Evolutionary conservation across 345 rosid species (phyloP).

Genomic region (Aethionema arabicum): DNA sequence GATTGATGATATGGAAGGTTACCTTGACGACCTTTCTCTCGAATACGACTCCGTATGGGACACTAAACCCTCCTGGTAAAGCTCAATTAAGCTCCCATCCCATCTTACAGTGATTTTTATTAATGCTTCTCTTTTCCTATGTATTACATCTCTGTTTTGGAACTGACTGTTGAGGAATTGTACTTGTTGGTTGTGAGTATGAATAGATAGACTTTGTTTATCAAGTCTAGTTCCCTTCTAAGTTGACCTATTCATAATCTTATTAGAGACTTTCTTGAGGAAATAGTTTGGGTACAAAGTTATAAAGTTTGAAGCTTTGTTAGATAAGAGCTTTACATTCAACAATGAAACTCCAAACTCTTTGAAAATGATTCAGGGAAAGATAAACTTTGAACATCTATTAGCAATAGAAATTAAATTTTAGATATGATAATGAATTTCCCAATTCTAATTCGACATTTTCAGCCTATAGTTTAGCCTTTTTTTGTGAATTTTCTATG

Average conservation of each 20-base stretch:
- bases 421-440: background rate
- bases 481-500: background rate
- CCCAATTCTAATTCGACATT: background rate
- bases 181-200: background rate
- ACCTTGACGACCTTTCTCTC: slow-evolving; percentile 78
- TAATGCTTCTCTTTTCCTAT: background rate
- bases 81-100: background rate
- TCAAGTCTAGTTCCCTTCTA: background rate
- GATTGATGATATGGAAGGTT: slow-evolving; percentile 85
- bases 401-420: background rate
- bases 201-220: background rate
- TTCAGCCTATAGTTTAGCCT: background rate
- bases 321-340: background rate
- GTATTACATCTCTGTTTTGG: background rate
- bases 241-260: background rate
- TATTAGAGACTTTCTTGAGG: background rate
- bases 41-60: slow-evolving; percentile 99
- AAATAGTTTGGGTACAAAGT: too few species aligned
- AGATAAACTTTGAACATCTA: background rate
- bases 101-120: background rate
- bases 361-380: too few species aligned
- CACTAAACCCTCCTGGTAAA: slow-evolving; percentile 86
- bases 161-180: background rate
- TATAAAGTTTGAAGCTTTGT: slow-evolving; percentile 2
- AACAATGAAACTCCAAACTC: background rate